Percentiles rank a stretch among this genome's conserved stretches.
Evolutionary conservation across 2,329 filamentous ascomycete genomes (phyloP).

Genomic region (Hypoxylon sp.): DNA sequence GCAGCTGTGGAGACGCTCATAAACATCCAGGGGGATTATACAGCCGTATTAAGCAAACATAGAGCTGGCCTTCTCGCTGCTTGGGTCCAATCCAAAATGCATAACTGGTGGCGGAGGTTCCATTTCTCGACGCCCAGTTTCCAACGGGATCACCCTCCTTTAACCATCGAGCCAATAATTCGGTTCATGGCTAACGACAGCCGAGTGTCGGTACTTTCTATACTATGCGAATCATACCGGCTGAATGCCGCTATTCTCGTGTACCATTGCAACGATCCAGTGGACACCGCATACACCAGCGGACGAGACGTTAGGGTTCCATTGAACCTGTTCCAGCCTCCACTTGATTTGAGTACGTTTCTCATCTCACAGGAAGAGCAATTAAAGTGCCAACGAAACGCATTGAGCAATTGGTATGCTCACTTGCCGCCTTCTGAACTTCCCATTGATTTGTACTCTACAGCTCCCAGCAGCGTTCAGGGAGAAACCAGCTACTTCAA

Average conservation of each 20-base stretch:
- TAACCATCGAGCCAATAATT: not conserved
- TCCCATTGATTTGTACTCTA: not conserved
- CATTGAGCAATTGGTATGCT: conserved; percentile 5
- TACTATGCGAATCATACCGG: conserved; percentile 19
- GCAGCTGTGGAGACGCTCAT: conserved; percentile 4
- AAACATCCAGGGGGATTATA: not conserved
- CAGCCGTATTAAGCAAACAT: not conserved
- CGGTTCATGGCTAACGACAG: not conserved
- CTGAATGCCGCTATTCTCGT: conserved; percentile 3
- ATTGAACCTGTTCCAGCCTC: not conserved
- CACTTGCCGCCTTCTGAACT: not conserved
- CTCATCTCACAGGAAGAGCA: not conserved
- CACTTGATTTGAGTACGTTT: not conserved
- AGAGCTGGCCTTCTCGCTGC: not conserved
- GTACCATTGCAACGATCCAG: not conserved
- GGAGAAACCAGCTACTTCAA: not conserved
- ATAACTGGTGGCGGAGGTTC: conserved; percentile 20
- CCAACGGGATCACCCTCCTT: conserved; percentile 9
- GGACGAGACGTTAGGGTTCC: not conserved
- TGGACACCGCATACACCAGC: not conserved
- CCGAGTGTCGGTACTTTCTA: not conserved
- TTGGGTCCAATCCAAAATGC: conserved; percentile 7
- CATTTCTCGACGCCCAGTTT: conserved; percentile 6
- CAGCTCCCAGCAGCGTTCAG: not conserved
- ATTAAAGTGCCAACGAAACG: not conserved